Percentiles rank a stretch among this genome's conserved stretches.
phyloP scores from a whole-genome alignment of 176 grass and related monocot species.

The Musa beccarii region DNA sequence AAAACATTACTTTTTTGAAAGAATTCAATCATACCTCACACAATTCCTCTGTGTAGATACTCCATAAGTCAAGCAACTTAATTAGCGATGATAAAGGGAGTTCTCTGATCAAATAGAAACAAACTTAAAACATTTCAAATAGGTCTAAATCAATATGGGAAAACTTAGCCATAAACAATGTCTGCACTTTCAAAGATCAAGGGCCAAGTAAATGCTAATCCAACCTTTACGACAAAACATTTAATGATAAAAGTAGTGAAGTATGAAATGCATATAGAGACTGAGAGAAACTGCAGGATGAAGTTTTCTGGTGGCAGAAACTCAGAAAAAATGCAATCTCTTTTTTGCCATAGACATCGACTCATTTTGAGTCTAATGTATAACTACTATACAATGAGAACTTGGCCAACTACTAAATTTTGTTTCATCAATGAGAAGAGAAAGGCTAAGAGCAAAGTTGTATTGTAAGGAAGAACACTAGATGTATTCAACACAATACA shows the following conservation, averaged over 20 bases:
- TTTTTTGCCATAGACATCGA: not conserved
- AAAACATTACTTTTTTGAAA: not conserved
- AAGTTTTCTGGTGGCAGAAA: not conserved
- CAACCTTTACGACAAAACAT: not conserved
- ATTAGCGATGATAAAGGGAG: slow-evolving; percentile 49
- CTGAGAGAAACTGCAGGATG: not conserved
- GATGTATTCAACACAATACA: not conserved
- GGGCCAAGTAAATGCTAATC: not conserved
- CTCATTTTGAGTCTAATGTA: not conserved
- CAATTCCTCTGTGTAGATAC: slow-evolving; percentile 44
- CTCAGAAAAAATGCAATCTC: not conserved
- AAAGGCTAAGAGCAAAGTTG: not conserved
- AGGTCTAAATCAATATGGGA: not conserved
- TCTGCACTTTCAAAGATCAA: not conserved
- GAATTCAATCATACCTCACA: slow-evolving; percentile 41
- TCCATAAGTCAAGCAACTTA: slow-evolving; percentile 55
- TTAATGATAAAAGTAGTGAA: not conserved
- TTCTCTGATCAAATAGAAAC: slow-evolving; percentile 49
- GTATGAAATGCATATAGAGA: not conserved
- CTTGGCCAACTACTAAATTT: not conserved
- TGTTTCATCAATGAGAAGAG: not conserved
- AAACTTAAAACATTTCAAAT: slow-evolving; percentile 18
- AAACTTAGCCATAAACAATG: not conserved
- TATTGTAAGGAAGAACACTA: not conserved
- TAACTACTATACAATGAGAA: not conserved